Evolutionary conservation across 805 yeast genomes (phyloP).

Genomic region (Saturnispora zaruensis): DNA sequence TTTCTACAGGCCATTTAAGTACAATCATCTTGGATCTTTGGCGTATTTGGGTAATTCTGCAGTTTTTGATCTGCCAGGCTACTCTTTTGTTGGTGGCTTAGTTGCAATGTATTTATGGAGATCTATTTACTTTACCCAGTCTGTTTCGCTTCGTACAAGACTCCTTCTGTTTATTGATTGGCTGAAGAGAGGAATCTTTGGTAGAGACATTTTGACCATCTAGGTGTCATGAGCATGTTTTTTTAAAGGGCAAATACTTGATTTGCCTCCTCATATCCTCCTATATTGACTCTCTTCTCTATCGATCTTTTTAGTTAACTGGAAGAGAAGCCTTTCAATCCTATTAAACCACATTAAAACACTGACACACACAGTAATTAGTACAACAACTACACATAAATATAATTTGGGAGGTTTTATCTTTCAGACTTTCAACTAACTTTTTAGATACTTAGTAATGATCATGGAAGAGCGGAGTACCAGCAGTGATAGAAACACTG

Average conservation of each 20-base stretch:
- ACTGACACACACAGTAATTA: background rate
- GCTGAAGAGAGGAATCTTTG: conserved; percentile 79
- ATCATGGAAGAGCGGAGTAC: background rate
- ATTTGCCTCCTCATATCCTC: background rate
- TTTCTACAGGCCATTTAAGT: conserved; percentile 54
- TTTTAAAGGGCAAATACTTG: background rate
- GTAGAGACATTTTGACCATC: conserved; percentile 51
- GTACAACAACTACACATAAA: background rate
- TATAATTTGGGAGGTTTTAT: background rate
- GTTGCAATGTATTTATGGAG: conserved; percentile 95
- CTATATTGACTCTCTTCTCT: background rate
- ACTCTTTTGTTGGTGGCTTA: conserved; percentile 66
- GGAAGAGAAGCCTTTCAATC: background rate
- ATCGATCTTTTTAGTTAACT: background rate
- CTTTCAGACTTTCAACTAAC: background rate
- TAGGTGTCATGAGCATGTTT: conserved; percentile 1
- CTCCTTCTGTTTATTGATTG: conserved; percentile 79
- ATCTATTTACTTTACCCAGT: conserved; percentile 87
- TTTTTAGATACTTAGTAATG: background rate
- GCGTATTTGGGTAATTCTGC: conserved; percentile 96
- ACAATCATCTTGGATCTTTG: conserved; percentile 82
- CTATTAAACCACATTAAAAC: background rate
- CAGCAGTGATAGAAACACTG: background rate
- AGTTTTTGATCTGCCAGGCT: conserved; percentile 80
- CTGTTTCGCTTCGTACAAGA: conserved; percentile 81